Conservation (phyloP, 306 rosid species). For the Trifolium repens region DNA sequence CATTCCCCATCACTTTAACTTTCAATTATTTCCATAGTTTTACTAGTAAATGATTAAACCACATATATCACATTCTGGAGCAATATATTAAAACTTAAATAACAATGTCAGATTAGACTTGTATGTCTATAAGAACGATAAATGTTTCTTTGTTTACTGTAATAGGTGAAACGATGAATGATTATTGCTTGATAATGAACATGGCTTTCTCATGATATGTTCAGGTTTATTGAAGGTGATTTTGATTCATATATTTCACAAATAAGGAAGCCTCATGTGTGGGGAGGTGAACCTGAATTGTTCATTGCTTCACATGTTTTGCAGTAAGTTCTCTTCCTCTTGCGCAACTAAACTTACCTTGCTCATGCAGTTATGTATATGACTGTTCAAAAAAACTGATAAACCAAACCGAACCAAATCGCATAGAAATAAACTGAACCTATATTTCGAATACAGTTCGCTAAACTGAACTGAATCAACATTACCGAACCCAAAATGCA, state of each 20-base stretch:
- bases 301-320: slow-evolving; percentile 95
- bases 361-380: not conserved
- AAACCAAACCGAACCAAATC: not conserved
- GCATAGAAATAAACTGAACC: not conserved
- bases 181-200: slow-evolving; percentile 36
- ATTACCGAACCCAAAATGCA: not conserved
- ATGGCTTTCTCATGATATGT: slow-evolving; percentile 39
- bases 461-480: not conserved
- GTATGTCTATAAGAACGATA: slow-evolving; percentile 2
- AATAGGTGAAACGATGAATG: slow-evolving; percentile 12
- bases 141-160: not conserved
- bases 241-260: slow-evolving; percentile 76
- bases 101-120: not conserved
- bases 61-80: slow-evolving; percentile 7
- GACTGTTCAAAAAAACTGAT: not conserved
- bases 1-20: not conserved
- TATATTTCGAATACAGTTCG: no score
- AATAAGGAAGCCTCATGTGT: slow-evolving; percentile 80
- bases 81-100: slow-evolving; percentile 6
- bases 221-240: slow-evolving; percentile 96
- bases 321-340: slow-evolving; percentile 55
- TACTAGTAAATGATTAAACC: not conserved
- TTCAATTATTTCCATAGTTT: not conserved
- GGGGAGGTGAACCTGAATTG: slow-evolving; percentile 99
- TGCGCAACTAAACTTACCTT: slow-evolving; percentile 20